Base-by-base conservation (phyloP, 208 protist species). In the Wallacemonas sp. region DNA sequence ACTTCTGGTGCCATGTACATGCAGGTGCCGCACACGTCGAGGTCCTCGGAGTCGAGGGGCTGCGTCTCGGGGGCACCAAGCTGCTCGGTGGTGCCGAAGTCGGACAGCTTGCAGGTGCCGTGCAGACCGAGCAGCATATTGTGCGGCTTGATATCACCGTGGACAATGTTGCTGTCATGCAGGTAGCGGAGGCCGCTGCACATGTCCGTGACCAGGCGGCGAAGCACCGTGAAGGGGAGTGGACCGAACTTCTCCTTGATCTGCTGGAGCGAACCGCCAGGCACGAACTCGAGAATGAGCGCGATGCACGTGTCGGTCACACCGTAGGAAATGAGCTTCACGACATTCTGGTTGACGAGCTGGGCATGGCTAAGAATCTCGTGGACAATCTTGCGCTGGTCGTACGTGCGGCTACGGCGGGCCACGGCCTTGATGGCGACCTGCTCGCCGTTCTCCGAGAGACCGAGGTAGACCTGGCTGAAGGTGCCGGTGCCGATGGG, bases 91-190 rank as follows among this genome's bases (percentile, higher is more conserved):
- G 86, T 89, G 22, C 90, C 90, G 67, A 96, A 96, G 75, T 96
- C 90, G 16, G 82, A 84, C 3, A 96, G 82, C 71, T 94, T 94
- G 81, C 87, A 94, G 45, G 86, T 74, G 14, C 90, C 90, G 64
- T 93, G 78, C 2, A 82, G 78, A 41, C 76, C 85, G 5, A 96
- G 75, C 41, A 96, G 82, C 39, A 93, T 84, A 69, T 96, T 96
- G 65, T 91, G 85, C 44, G 90, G 90, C 74, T 96, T 96, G 50
- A 96, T 71, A 62, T 96, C 90, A 50, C 90, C 84, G 72, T 96
- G 90, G 36, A 88, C 82, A 46, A 92, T 84, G 28, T 67, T 67
- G 42, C 79, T 65, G 26, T 75, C 67, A 70, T 96, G 90, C 33
- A 96, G 79, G 68, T 96, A 93, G 28, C 68, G 72, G 1, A 96